Evolutionary conservation across 306 rosid genomes (phyloP), one percentile per base, ranked within the genome.

Genomic region (Prunus davidiana): DNA sequence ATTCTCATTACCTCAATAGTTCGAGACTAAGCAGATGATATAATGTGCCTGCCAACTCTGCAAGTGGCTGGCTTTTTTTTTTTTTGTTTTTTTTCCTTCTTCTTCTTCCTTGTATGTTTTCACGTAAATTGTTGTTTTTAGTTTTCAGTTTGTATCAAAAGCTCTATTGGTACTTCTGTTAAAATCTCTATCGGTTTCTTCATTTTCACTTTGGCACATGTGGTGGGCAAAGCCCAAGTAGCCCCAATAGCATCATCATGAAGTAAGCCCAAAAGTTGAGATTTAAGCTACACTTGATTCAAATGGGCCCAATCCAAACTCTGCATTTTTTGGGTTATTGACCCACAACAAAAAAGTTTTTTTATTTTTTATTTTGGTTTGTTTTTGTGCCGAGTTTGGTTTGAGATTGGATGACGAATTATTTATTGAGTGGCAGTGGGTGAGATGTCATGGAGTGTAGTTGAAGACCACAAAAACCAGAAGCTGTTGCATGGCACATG

Each of bases 1-100:
- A 77, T 87, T 56, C 81, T 87, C 14, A 77, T 87, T 12, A 76
- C 80, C 78, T 84, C 88, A 47, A 20, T 82, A 52, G 69, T 87
- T 75, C 72, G 32, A 64, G 91, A 87, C 75, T 87, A 72, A 46
- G 25, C 20, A 47, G 34, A 66, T 14, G 14, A 16, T 13, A 14
- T 5, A 34, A 34, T 55, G 58, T 34, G 64, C 14, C 75, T n/a
- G 32, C 74, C 6, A 25, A 20, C 32, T 54, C 51, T 5, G 22
- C 38, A 38, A 56, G 41, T 24, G 10, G 67, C 16, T 56, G 11
- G 12, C 12, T 43, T 52, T 20, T 51, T 38, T 10, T 24, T 32
- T 38, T 30, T 41, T 12, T 16, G 0, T 70, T 19, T 10, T 12
- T 3, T 41, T n/a, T 2, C 3, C 52, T 19, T 11, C 2, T 13